Conservation (phyloP, 2,329 filamentous ascomycete genomes). For the Decorospora gaudefroyi region DNA sequence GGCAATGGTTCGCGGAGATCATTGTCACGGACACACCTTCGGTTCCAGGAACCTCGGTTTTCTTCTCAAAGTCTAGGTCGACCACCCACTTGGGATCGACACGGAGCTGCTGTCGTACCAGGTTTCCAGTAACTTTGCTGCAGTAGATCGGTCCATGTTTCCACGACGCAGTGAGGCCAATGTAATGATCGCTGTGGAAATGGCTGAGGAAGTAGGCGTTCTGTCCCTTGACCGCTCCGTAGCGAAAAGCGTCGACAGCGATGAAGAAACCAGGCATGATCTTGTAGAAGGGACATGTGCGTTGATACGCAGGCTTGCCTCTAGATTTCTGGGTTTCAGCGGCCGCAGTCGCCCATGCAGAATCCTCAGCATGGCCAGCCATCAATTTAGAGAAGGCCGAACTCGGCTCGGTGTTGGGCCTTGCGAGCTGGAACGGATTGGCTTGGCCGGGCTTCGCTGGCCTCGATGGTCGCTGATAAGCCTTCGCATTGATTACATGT, state of each 20-base stretch:
- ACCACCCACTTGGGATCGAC: slow-evolving; percentile 87
- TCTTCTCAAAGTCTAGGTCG: slow-evolving; percentile 81
- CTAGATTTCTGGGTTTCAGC: slow-evolving; percentile 76
- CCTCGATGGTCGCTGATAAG: slow-evolving; percentile 67
- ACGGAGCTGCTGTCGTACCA: slow-evolving; percentile 82
- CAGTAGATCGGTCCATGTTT: slow-evolving; percentile 94
- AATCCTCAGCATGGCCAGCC: slow-evolving; percentile 86
- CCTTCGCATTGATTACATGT: slow-evolving; percentile 47
- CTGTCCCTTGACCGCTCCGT: slow-evolving; percentile 89
- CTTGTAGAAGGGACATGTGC: slow-evolving; percentile 98
- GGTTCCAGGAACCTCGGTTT: slow-evolving; percentile 77
- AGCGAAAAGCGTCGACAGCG: slow-evolving; percentile 94
- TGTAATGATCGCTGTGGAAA: slow-evolving; percentile 97
- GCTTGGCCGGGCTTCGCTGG: slow-evolving; percentile 78
- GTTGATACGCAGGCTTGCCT: slow-evolving; percentile 82
- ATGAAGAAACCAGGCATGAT: slow-evolving; percentile 92
- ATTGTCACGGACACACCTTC: slow-evolving; percentile 86
- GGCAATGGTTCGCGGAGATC: slow-evolving; percentile 96
- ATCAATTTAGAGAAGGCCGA: slow-evolving; percentile 94
- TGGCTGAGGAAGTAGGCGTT: slow-evolving; percentile 96
- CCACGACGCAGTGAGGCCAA: slow-evolving; percentile 87
- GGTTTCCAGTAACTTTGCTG: slow-evolving; percentile 86
- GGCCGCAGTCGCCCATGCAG: slow-evolving; percentile 86
- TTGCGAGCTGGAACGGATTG: slow-evolving; percentile 70
- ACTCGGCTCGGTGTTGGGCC: slow-evolving; percentile 38